Conservation (phyloP, 208 protist species). For the Trypanosomatidae sp. region DNA sequence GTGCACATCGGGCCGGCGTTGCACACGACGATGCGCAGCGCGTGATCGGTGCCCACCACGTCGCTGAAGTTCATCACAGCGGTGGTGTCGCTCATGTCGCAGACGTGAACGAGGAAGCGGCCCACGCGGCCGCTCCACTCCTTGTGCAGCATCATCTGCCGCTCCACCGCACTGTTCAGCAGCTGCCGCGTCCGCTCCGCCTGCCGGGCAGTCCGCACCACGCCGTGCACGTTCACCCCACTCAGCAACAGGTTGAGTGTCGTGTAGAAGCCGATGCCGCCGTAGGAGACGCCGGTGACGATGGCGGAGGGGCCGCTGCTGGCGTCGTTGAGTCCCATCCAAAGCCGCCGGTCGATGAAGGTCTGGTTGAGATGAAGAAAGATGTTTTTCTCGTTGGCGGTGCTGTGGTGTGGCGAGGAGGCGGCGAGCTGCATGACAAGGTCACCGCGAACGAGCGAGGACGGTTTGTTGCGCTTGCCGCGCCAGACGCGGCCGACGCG, state of each 20-base stretch:
- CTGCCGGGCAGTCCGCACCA: slow-evolving; percentile 34
- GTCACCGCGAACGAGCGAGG: slow-evolving; percentile 51
- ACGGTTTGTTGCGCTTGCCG: slow-evolving; percentile 29
- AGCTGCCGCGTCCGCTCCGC: slow-evolving; percentile 33
- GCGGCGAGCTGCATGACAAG: slow-evolving; percentile 68
- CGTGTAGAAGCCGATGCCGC: slow-evolving; percentile 76
- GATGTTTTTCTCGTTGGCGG: slow-evolving; percentile 32
- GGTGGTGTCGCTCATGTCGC: slow-evolving; percentile 61
- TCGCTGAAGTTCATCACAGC: slow-evolving; percentile 46
- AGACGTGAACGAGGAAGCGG: slow-evolving; percentile 46
- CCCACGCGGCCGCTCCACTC: slow-evolving; percentile 47
- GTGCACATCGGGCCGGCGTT: slow-evolving; percentile 44
- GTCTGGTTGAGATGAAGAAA: slow-evolving; percentile 52
- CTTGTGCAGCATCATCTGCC: slow-evolving; percentile 62
- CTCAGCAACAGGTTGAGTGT: slow-evolving; percentile 60
- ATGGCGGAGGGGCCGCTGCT: slow-evolving; percentile 47
- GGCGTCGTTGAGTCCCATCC: slow-evolving; percentile 40
- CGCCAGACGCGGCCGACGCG: slow-evolving; percentile 52
- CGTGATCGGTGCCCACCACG: slow-evolving; percentile 35
- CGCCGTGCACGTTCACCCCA: slow-evolving; percentile 72
- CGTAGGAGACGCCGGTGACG: slow-evolving; percentile 63
- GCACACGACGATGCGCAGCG: slow-evolving; percentile 63
- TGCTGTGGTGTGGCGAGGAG: slow-evolving; percentile 48
- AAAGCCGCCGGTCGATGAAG: slow-evolving; percentile 62
- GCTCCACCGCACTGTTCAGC: slow-evolving; percentile 44